Conservation (phyloP, 2,329 filamentous ascomycete species). For the Pseudopyricularia cyperi region DNA sequence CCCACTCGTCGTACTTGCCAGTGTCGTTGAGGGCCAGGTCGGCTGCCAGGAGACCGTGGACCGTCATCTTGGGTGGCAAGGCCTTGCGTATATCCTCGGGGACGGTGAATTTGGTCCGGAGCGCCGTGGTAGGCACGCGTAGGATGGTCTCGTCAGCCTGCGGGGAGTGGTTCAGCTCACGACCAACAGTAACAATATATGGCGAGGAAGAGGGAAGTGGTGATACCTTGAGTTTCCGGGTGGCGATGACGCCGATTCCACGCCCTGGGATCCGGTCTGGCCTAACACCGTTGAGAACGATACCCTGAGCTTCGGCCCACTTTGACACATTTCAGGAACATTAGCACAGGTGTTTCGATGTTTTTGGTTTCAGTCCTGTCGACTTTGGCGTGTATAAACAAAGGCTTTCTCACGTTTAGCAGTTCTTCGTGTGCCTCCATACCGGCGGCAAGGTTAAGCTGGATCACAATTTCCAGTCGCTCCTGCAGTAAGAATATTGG, state of each 20-base stretch:
- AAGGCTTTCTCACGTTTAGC: not conserved
- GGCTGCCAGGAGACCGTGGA: slow-evolving; percentile 63
- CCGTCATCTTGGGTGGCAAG: slow-evolving; percentile 40
- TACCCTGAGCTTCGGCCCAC: slow-evolving; percentile 55
- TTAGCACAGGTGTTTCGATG: too few species aligned
- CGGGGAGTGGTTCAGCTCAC: too few species aligned
- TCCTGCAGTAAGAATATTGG: too few species aligned
- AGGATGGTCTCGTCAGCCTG: slow-evolving; percentile 42
- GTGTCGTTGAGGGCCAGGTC: slow-evolving; percentile 44
- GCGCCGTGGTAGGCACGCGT: slow-evolving; percentile 46
- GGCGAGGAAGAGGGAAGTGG: not conserved
- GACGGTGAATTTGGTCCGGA: slow-evolving; percentile 52
- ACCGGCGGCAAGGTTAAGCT: not conserved
- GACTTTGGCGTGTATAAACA: too few species aligned
- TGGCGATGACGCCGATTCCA: slow-evolving; percentile 68
- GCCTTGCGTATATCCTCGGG: slow-evolving; percentile 35
- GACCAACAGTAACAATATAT: too few species aligned
- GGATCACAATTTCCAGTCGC: too few species aligned
- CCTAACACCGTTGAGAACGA: slow-evolving; percentile 53
- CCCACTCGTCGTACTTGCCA: slow-evolving; percentile 42
- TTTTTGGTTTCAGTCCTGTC: too few species aligned
- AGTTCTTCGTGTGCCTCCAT: slow-evolving; percentile 6
- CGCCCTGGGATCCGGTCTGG: slow-evolving; percentile 56
- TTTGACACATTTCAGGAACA: too few species aligned
- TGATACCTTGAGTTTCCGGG: slow-evolving; percentile 48